These are phyloP conservation scores for Arctostaphylos glauca DNA, from an alignment of 148 eudicot genomes.

Conservation along the genomic window DNA sequence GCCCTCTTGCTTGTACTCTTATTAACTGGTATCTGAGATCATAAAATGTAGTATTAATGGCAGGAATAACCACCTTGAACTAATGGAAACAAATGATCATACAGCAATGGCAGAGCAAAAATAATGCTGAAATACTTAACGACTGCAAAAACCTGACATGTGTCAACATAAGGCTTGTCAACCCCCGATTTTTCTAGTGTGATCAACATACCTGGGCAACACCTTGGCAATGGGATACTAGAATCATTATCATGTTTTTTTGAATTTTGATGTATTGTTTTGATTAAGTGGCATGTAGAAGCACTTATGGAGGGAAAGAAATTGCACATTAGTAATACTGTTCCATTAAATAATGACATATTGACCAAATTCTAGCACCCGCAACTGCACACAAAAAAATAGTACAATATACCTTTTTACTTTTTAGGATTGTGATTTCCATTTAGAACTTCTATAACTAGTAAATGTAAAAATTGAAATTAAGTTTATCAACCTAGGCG, in stretches of 20 bases:
- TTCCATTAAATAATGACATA: not conserved
- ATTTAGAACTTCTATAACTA: not conserved
- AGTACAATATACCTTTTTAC: no score
- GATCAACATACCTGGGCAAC: not conserved
- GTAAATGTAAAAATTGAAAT: not conserved
- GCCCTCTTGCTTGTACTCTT: conserved; percentile 82
- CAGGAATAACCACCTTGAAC: not conserved
- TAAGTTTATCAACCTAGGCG: not conserved
- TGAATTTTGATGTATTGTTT: not conserved
- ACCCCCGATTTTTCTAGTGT: not conserved
- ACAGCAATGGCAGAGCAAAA: not conserved
- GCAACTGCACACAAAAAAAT: not conserved
- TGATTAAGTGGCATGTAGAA: not conserved
- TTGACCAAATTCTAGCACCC: not conserved
- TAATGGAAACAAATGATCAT: not conserved
- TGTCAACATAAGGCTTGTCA: not conserved
- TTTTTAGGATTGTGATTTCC: not conserved
- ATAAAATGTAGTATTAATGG: conserved; percentile 9
- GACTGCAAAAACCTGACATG: not conserved
- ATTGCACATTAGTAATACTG: not conserved
- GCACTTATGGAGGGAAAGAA: not conserved
- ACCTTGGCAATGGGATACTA: not conserved
- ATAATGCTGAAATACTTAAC: not conserved
- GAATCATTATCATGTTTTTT: not conserved
- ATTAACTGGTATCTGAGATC: conserved; percentile 79